A percentile compares a stretch with the other conserved stretches of the same genome.
These are phyloP conservation scores for Cinnamomum chago DNA, from an alignment of 164 flowering plant species.

Conservation along the genomic window DNA sequence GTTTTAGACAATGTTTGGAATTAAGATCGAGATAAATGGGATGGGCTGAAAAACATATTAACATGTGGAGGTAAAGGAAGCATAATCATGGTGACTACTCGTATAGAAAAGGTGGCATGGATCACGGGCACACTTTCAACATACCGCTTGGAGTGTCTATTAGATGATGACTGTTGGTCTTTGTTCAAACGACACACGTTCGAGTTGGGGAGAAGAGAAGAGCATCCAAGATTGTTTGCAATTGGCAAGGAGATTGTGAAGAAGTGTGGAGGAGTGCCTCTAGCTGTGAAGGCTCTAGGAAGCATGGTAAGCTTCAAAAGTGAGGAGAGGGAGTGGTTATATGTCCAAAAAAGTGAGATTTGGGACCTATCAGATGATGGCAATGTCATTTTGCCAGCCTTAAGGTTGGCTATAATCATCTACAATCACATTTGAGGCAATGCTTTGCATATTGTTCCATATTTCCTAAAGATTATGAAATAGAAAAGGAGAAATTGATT, in stretches of 20 bases:
- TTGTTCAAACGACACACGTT: slow-evolving; percentile 1
- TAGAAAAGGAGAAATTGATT: slow-evolving; percentile 9
- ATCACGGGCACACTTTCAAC: slow-evolving; percentile 5
- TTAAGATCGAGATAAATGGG: slow-evolving; percentile 8
- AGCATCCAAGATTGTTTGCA: background rate
- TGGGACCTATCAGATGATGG: slow-evolving; percentile 13
- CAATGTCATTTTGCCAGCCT: slow-evolving; percentile 11
- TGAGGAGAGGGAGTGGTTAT: slow-evolving; percentile 12
- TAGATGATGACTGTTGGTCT: slow-evolving; percentile 15
- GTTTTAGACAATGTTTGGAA: slow-evolving; percentile 20
- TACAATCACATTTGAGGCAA: slow-evolving; percentile 14
- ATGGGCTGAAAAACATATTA: background rate
- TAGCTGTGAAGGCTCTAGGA: slow-evolving; percentile 15
- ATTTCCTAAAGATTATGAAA: slow-evolving; percentile 14
- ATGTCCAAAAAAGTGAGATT: slow-evolving; percentile 12
- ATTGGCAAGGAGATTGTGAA: slow-evolving; percentile 12
- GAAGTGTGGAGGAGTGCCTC: slow-evolving; percentile 19
- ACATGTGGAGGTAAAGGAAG: slow-evolving; percentile 10
- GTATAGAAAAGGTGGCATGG: slow-evolving; percentile 8
- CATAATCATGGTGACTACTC: slow-evolving; percentile 17
- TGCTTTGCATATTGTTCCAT: slow-evolving; percentile 20
- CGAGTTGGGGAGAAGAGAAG: background rate
- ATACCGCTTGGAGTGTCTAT: background rate
- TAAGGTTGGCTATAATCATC: slow-evolving; percentile 10
- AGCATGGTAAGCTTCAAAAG: slow-evolving; percentile 12